These are phyloP conservation scores for Acanthamoeba healyi DNA, from an alignment of 208 protist species.

Conservation along the genomic window DNA sequence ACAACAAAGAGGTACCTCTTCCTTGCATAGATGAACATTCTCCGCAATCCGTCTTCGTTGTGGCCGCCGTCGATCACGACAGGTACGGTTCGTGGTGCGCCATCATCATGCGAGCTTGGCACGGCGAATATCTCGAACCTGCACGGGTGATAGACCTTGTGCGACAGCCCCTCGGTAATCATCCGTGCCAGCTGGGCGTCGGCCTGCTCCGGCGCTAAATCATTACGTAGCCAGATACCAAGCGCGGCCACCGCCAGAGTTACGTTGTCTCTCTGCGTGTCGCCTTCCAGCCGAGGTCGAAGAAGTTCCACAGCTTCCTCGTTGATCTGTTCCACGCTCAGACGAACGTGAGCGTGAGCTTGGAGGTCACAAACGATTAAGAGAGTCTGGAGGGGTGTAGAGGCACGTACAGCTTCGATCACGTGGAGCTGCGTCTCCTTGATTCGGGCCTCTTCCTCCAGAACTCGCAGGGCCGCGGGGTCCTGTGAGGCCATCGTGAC, in stretches of 20 bases:
- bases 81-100: not conserved
- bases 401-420: not conserved
- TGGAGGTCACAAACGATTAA: no score
- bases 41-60: conserved; percentile 12
- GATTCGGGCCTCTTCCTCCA: not conserved
- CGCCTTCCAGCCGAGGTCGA: not conserved
- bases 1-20: not conserved
- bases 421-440: not conserved
- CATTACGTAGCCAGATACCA: not conserved
- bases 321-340: no score
- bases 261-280: conserved; percentile 9
- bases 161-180: not conserved
- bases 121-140: not conserved
- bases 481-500: conserved; percentile 10
- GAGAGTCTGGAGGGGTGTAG: no score
- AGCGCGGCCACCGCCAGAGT: not conserved
- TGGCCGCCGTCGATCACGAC: conserved; percentile 40
- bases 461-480: not conserved
- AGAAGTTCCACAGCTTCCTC: conserved; percentile 10
- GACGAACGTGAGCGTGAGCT: not conserved
- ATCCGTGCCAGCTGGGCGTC: not conserved
- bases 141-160: conserved; percentile 31
- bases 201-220: not conserved
- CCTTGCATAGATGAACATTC: not conserved
- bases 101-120: not conserved